These are phyloP conservation scores for Vachellia pachyceras DNA, from an alignment of 306 rosid genomes.

Conservation along the genomic window DNA sequence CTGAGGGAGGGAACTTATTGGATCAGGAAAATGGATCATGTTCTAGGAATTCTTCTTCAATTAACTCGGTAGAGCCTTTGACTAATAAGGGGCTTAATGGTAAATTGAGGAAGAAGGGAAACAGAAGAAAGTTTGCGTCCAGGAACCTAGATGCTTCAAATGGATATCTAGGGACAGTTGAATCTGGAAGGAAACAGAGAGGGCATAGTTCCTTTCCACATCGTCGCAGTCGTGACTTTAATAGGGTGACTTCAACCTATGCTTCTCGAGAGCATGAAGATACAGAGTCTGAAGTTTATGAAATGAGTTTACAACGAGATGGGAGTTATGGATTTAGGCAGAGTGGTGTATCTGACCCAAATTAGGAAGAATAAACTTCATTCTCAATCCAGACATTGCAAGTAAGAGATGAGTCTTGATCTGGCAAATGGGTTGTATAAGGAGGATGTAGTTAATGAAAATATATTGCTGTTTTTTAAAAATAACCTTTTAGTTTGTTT, in stretches of 20 bases:
- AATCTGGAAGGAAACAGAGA: conserved; percentile 52
- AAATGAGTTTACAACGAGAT: conserved; percentile 76
- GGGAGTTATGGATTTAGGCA: conserved; percentile 62
- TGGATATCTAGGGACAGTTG: conserved; percentile 45
- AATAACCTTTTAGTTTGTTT: background rate
- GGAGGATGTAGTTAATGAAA: conserved; percentile 22
- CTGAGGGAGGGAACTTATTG: conserved; percentile 24
- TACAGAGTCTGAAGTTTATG: conserved; percentile 60
- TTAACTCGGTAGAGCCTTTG: conserved; percentile 14
- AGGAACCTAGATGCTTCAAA: conserved; percentile 45
- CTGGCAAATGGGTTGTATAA: conserved; percentile 19
- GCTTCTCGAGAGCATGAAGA: conserved; percentile 39
- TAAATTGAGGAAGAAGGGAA: conserved; percentile 43
- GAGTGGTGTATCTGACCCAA: conserved; percentile 43
- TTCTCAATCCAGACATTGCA: conserved; percentile 18
- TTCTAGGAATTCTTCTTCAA: conserved; percentile 40
- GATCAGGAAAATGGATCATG: conserved; percentile 24
- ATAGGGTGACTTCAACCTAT: conserved; percentile 35
- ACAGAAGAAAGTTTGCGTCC: conserved; percentile 44
- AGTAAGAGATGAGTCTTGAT: conserved; percentile 22
- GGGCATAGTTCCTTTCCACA: conserved; percentile 26
- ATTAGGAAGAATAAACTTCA: conserved; percentile 9
- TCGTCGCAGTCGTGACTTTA: conserved; percentile 33
- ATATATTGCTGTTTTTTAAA: conserved; percentile 3
- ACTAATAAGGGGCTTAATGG: conserved; percentile 33